These are phyloP conservation scores for Entomophthora muscae DNA, from an alignment of 371 early-diverging fungal genomes.

Conservation along the genomic window DNA sequence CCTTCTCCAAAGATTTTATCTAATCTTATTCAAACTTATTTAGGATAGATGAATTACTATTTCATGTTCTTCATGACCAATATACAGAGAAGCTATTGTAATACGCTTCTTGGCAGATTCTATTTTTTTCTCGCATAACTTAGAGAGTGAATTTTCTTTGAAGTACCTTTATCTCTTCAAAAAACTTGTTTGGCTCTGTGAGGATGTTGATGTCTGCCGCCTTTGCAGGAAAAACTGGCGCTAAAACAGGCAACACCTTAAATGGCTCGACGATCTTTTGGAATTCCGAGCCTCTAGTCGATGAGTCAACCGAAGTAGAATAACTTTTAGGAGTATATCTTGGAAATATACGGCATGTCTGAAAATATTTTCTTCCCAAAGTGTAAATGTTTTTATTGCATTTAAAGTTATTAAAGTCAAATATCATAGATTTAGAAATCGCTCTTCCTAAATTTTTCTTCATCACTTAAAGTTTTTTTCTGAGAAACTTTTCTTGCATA, in stretches of 20 bases:
- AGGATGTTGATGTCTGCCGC: not conserved
- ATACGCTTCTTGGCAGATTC: not conserved
- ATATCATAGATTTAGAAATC: too few relatives aligned
- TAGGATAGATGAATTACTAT: not conserved
- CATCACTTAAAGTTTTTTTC: too few relatives aligned
- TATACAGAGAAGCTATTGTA: not conserved
- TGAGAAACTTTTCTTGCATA: too few relatives aligned
- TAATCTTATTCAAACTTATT: slow-evolving; percentile 11
- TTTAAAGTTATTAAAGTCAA: too few relatives aligned
- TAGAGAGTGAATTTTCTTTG: not conserved
- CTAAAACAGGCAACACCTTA: not conserved
- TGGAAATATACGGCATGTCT: too few relatives aligned
- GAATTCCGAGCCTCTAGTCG: not conserved
- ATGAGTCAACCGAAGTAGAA: not conserved
- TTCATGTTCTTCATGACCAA: not conserved
- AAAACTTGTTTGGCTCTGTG: not conserved
- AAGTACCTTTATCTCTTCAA: not conserved
- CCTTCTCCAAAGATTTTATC: slow-evolving; percentile 33
- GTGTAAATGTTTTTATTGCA: too few relatives aligned
- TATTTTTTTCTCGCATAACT: slow-evolving; percentile 4
- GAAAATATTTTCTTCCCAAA: too few relatives aligned
- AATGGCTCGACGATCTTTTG: not conserved
- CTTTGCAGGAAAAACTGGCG: slow-evolving; percentile 1
- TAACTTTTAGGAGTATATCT: too few relatives aligned
- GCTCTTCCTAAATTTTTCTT: too few relatives aligned